A percentile compares a stretch with the other conserved stretches of the same genome.
Conservation (phyloP, 139 green algal species). For the Chlamydomonas incerta region DNA sequence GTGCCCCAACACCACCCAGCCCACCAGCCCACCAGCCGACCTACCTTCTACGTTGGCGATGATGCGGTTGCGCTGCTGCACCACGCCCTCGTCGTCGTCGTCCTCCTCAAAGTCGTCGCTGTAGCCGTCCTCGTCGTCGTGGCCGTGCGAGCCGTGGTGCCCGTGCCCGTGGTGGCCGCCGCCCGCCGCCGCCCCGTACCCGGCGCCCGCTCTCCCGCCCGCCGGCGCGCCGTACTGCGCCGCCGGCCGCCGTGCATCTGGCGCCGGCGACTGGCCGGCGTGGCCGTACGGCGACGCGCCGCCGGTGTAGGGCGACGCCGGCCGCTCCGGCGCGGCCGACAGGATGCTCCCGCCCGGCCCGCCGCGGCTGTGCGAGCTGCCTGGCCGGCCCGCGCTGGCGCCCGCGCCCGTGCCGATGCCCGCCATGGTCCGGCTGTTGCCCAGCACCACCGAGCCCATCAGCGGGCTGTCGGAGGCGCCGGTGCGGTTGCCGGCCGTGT, state of each 20-base stretch:
- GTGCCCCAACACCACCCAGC: too few relatives aligned
- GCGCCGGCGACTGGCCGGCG: too few relatives aligned
- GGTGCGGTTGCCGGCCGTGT: conserved; percentile 30
- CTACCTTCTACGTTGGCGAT: conserved; percentile 39
- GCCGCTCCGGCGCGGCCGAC: neutral
- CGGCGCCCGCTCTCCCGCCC: neutral
- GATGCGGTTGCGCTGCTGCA: conserved; percentile 42
- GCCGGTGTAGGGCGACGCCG: neutral
- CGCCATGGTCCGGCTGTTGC: neutral
- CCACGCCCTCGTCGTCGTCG: conserved; percentile 26
- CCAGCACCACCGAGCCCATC: conserved; percentile 29
- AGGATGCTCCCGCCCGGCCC: neutral
- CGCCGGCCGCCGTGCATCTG: neutral
- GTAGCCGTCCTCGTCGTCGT: conserved; percentile 36
- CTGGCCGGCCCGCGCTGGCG: neutral
- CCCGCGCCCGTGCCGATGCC: neutral
- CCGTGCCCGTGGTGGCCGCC: too few relatives aligned
- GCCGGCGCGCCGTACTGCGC: neutral
- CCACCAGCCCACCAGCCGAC: too few relatives aligned
- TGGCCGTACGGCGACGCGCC: neutral
- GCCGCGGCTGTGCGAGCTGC: neutral
- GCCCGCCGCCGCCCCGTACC: too few relatives aligned
- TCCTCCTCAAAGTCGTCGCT: conserved; percentile 41
- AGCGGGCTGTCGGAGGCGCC: conserved; percentile 33
- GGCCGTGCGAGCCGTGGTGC: neutral